These are phyloP conservation scores for Neonectria hederae DNA, from an alignment of 2,329 filamentous ascomycete species.

Conservation along the genomic window DNA sequence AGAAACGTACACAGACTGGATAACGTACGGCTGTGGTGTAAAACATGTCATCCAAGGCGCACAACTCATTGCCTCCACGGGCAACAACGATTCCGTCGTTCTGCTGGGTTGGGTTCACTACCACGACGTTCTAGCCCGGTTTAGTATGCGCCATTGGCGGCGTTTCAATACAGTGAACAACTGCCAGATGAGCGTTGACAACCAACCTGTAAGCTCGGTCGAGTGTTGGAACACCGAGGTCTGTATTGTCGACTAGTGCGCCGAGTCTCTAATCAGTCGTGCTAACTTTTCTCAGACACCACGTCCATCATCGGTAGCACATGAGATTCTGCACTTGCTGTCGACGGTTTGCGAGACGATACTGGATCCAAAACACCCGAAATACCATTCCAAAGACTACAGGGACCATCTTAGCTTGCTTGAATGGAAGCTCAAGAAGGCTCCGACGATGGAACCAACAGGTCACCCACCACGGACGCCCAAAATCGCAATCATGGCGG, in stretches of 20 bases:
- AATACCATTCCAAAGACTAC: background rate
- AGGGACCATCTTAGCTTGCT: background rate
- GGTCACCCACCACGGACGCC: background rate
- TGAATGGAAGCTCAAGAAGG: background rate
- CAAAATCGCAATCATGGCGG: background rate
- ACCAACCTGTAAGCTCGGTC: background rate
- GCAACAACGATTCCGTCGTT: background rate
- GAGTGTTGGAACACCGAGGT: background rate
- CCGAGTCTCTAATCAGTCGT: no score
- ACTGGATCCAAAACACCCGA: background rate
- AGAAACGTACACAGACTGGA: background rate
- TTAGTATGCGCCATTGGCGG: background rate
- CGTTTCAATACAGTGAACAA: background rate
- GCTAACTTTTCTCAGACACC: background rate
- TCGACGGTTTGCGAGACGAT: background rate
- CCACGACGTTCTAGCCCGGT: constrained; percentile 10
- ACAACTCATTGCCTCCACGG: background rate
- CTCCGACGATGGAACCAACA: background rate
- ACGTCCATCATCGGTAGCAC: background rate
- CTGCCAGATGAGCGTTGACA: background rate
- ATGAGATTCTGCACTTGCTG: background rate
- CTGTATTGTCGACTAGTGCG: background rate
- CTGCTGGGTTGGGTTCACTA: constrained; percentile 16
- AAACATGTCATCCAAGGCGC: background rate
- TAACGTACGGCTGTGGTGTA: background rate